Evolutionary conservation across 2,329 filamentous ascomycete genomes (phyloP).

Genomic region (Microsporum canis): DNA sequence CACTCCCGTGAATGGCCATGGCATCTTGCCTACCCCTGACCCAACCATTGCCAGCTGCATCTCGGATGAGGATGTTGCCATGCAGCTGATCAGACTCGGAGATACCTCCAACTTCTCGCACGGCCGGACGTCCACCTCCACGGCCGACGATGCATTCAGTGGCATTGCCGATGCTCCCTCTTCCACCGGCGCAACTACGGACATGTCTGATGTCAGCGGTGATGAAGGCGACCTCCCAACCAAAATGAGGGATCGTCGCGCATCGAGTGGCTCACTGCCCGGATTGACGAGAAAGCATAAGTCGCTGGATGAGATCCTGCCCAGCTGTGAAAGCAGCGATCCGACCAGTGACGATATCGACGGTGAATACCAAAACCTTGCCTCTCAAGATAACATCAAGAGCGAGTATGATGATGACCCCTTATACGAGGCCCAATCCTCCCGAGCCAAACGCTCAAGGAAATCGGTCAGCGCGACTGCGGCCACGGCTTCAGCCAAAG

Average conservation of each 20-base stretch:
- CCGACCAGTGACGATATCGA: constrained; percentile 53
- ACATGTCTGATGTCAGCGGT: constrained; percentile 54
- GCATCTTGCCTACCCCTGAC: constrained; percentile 80
- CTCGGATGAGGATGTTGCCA: constrained; percentile 93
- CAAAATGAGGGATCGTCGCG: constrained; percentile 8
- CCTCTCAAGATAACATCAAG: constrained; percentile 43
- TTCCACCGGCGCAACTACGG: constrained; percentile 73
- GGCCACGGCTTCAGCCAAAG: constrained; percentile 20
- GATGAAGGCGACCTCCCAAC: constrained; percentile 39
- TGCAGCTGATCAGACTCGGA: constrained; percentile 91
- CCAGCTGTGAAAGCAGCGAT: constrained; percentile 47
- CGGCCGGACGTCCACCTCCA: constrained; percentile 84
- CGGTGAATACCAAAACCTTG: constrained; percentile 43
- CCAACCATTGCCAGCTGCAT: constrained; percentile 96
- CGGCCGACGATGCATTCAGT: constrained; percentile 85
- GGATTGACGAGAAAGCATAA: constrained; percentile 39
- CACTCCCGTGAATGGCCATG: constrained; percentile 33
- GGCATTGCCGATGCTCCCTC: constrained; percentile 76
- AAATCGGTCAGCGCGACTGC: constrained; percentile 30
- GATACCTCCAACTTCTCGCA: constrained; percentile 90
- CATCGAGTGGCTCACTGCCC: constrained; percentile 36
- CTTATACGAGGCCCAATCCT: constrained; percentile 28
- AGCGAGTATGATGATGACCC: constrained; percentile 41
- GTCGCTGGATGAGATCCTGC: constrained; percentile 42
- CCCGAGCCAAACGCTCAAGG: constrained; percentile 44